These are phyloP conservation scores for Magnaporthales sp. DNA, from an alignment of 2,329 filamentous ascomycete species.

Conservation along the genomic window DNA sequence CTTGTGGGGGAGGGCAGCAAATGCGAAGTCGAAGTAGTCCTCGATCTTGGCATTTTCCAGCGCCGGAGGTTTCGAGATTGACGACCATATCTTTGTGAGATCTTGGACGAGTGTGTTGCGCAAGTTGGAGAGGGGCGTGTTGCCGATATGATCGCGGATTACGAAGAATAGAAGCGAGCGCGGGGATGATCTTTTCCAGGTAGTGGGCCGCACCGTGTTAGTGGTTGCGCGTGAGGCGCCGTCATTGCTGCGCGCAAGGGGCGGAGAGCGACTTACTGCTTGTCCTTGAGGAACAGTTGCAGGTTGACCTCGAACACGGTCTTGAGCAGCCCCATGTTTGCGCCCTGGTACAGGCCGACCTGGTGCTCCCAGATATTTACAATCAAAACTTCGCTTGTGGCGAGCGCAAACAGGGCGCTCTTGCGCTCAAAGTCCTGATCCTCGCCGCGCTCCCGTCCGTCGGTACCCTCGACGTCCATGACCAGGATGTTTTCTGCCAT, in stretches of 20 bases:
- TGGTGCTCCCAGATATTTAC: conserved; percentile 99
- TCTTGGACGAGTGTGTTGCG: conserved; percentile 87
- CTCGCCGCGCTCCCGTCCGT: conserved; percentile 90
- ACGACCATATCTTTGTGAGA: conserved; percentile 83
- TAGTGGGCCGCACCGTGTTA: neutral
- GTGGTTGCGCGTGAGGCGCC: neutral
- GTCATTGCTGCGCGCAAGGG: neutral
- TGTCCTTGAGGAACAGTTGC: conserved; percentile 93
- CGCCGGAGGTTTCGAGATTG: conserved; percentile 82
- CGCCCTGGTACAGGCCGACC: conserved; percentile 93
- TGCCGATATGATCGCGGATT: conserved; percentile 92
- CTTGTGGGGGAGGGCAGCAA: conserved; percentile 92
- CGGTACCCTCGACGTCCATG: conserved; percentile 98
- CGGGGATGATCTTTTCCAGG: conserved; percentile 64
- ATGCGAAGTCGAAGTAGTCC: conserved; percentile 98
- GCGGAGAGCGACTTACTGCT: conserved; percentile 52
- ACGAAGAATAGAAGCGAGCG: conserved; percentile 96
- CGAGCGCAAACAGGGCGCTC: conserved; percentile 91
- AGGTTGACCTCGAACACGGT: conserved; percentile 98
- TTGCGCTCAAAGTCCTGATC: conserved; percentile 99
- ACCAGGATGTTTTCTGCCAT: conserved; percentile 99
- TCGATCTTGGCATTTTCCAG: conserved; percentile 84
- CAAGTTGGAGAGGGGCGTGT: conserved; percentile 81
- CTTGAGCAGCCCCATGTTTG: conserved; percentile 97
- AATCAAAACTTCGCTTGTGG: conserved; percentile 94